A percentile compares a stretch with the other conserved stretches of the same genome.
These are phyloP conservation scores for Pseudogymnoascus destructans DNA, from an alignment of 2,329 filamentous ascomycete genomes.

Conservation along the genomic window DNA sequence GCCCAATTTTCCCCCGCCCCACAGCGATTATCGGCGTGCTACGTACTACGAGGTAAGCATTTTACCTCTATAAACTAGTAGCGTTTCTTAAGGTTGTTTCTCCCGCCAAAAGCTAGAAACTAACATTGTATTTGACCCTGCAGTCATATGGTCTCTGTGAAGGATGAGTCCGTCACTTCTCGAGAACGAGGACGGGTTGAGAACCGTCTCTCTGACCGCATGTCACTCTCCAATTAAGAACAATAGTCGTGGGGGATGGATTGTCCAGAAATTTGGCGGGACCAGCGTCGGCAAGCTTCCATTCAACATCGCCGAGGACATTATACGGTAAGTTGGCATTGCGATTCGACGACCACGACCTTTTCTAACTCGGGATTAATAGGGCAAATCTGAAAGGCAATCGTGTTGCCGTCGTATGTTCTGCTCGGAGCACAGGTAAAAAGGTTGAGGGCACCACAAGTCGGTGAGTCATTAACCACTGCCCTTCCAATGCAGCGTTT, in stretches of 20 bases:
- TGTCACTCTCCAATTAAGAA: constrained; percentile 20
- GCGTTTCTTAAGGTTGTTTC: not conserved
- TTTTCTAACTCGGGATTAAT: constrained; percentile 10
- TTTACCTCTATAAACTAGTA: not conserved
- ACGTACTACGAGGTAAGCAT: constrained; percentile 7
- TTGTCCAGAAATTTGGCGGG: constrained; percentile 90
- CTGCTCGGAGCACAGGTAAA: constrained; percentile 83
- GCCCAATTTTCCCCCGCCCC: constrained; percentile 2
- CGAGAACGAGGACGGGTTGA: constrained; percentile 7
- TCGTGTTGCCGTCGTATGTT: constrained; percentile 86
- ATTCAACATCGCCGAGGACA: constrained; percentile 57
- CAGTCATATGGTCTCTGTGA: constrained; percentile 4
- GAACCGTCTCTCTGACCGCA: constrained; percentile 2
- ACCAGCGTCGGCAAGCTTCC: constrained; percentile 94
- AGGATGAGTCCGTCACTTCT: constrained; percentile 10
- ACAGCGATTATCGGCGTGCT: constrained; percentile 7
- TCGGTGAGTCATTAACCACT: constrained; percentile 46
- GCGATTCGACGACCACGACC: not conserved
- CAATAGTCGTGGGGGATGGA: constrained; percentile 41
- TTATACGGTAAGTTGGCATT: constrained; percentile 42
- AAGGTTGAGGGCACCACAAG: constrained; percentile 94
- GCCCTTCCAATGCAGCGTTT: not conserved
- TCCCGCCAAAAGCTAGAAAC: constrained; percentile 3
- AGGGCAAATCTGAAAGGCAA: constrained; percentile 52
- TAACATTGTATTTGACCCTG: not conserved